A percentile compares a stretch with the other conserved stretches of the same genome.
Evolutionary conservation across 2,329 filamentous ascomycete species (phyloP).

Genomic region (Keithomyces neogunnii): DNA sequence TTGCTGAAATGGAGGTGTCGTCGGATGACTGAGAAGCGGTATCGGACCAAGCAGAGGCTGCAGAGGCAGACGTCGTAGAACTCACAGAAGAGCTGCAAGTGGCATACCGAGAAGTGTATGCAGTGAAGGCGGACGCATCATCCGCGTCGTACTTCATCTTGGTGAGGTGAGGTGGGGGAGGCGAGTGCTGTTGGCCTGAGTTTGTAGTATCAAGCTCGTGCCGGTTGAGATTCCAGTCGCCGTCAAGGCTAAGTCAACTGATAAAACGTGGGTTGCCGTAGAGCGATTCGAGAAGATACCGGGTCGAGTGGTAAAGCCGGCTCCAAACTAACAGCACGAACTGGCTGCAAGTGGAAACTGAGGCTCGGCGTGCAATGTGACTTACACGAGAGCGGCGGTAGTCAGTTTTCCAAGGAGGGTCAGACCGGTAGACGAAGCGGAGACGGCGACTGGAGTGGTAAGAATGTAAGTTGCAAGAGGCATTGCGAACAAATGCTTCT

Average conservation of each 20-base stretch:
- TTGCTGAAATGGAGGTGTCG: constrained; percentile 55
- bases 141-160: constrained; percentile 52
- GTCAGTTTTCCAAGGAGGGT: constrained; percentile 46
- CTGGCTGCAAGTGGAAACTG: constrained; percentile 24
- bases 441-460: constrained; percentile 54
- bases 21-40: constrained; percentile 62
- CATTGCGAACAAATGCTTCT: constrained; percentile 41
- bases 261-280: constrained; percentile 32
- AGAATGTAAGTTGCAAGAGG: constrained; percentile 42
- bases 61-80: constrained; percentile 67
- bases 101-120: constrained; percentile 34
- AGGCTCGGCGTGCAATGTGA: constrained; percentile 28
- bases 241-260: constrained; percentile 41
- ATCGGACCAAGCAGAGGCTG: constrained; percentile 71
- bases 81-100: constrained; percentile 65
- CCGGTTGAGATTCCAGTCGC: constrained; percentile 41
- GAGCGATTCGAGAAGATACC: constrained; percentile 21
- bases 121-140: constrained; percentile 44
- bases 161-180: constrained; percentile 23
- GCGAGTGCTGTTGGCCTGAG: constrained; percentile 19
- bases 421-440: constrained; percentile 51
- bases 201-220: constrained; percentile 19
- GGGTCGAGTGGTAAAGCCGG: constrained; percentile 24
- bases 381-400: constrained; percentile 33
- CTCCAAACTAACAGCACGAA: constrained; percentile 30